Evolutionary conservation across 768 basidiomycete species (phyloP), one percentile per base, ranked within the genome.

Genomic region (Russula sp.): DNA sequence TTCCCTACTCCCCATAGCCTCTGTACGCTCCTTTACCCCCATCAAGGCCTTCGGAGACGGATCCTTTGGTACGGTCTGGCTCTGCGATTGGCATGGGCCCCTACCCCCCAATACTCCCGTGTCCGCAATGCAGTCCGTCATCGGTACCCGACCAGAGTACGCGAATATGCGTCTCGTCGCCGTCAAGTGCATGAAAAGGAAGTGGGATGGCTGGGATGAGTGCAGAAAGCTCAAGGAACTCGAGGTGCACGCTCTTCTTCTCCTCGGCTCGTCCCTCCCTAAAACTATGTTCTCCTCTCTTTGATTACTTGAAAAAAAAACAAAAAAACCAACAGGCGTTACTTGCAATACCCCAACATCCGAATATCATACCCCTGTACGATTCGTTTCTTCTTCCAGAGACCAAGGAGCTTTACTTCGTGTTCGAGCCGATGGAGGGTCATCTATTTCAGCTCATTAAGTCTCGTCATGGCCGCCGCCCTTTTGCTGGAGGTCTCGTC

Each of bases 341-440:
- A 64, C 91, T 93, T 59, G 86, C 87, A 65, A 98, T 99, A 72
- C 88, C 94, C 39, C 88, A 90, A 73, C 97, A 99, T 76, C 91
- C 91, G 32, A 94, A 96, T 73, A 93, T 99, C 77, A 98, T 99
- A 74, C 96, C 97, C 63, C 82, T 99, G 69, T 99, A 98, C 80
- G 97, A 99, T 76, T 95, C 93, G 71, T 99, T 98, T 79, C 90
- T 99, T 68, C 85, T 94, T n/a, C 97, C 97, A 5, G 84, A 87
- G 68, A 84, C 92, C 64, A 93, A 92, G 75, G 95, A 99, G 75
- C 91, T 99, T 70, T 97, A 98, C 75, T 98, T 98, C 72, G 96
- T 98, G 52, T 99, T 99, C 76, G 97, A 99, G 77, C 95, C 94
- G 71, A 98, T 99, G 97, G 97, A 99, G 75, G 97, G 97, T 71